Percentiles rank a stretch among this genome's conserved stretches.
Conservation (phyloP, 2,329 filamentous ascomycete genomes). For the Colletotrichum euphorbiae region DNA sequence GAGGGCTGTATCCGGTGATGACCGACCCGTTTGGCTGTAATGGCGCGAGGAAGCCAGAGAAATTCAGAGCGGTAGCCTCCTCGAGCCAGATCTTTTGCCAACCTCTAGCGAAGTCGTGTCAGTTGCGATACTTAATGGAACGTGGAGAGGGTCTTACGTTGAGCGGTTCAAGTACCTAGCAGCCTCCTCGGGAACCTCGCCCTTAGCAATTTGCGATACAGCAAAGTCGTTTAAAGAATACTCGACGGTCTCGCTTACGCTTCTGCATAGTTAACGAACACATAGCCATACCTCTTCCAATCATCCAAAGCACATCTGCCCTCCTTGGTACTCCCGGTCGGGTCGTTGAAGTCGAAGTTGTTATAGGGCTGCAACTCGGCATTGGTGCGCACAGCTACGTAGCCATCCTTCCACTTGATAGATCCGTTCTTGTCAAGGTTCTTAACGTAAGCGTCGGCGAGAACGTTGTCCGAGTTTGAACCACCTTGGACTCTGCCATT, state of each 20-base stretch:
- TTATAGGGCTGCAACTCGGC: slow-evolving; percentile 66
- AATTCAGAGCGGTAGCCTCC: slow-evolving; percentile 57
- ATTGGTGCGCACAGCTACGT: slow-evolving; percentile 65
- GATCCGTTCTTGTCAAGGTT: too few relatives aligned
- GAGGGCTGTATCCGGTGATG: slow-evolving; percentile 58
- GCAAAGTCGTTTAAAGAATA: slow-evolving; percentile 70
- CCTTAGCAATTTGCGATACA: too few relatives aligned
- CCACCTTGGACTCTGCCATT: too few relatives aligned
- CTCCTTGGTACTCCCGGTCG: slow-evolving; percentile 66
- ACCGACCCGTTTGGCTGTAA: slow-evolving; percentile 59
- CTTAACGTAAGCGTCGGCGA: too few relatives aligned
- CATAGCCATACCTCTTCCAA: slow-evolving; percentile 68
- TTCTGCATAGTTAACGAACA: slow-evolving; percentile 65
- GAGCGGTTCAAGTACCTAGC: too few relatives aligned
- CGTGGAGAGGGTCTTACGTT: too few relatives aligned
- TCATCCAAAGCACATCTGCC: slow-evolving; percentile 69
- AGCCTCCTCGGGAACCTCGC: too few relatives aligned
- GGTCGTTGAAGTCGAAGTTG: slow-evolving; percentile 60
- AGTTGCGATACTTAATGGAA: slow-evolving; percentile 62
- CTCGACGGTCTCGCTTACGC: slow-evolving; percentile 66
- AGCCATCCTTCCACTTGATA: too few relatives aligned
- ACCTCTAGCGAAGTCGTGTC: slow-evolving; percentile 46
- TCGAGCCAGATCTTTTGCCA: slow-evolving; percentile 72
- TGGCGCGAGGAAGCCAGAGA: slow-evolving; percentile 69
- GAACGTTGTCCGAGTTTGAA: too few relatives aligned